Base-by-base conservation (phyloP, 2,329 filamentous ascomycete genomes). In the Harringtonia lauricola region DNA sequence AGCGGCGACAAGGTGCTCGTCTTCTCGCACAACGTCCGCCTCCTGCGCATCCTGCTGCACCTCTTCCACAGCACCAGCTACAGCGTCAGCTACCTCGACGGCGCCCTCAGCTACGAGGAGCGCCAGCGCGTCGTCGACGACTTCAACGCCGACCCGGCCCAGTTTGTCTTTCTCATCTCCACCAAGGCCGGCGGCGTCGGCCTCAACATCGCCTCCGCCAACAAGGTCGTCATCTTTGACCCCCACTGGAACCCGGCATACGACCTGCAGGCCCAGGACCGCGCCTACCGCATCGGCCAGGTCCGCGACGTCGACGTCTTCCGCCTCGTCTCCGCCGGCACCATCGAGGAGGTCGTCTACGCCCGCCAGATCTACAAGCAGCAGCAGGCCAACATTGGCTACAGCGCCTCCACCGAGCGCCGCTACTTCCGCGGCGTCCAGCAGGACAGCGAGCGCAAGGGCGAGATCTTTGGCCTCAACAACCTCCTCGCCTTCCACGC, bases 361-460 rank as follows among this genome's bases (percentile, higher is more conserved):
- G 92, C 90, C 0, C 76, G 92, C 8, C 92, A 98, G 56, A 92
- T 98, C 33, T 98, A 98, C 71, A 98, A 98, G 61, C 92, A 98
- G 58, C 92, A 98, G 56, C 92, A 96, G 64, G 90, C 92, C 22
- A 96, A 95, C 56, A 96, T 98, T 46, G 92, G 86, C 1, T 96
- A 98, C 62, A 94, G 82, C 29, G 92, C 92, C 0, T 94, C 86
- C 0, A 83, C 81, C 6, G 92, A 98, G 61, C 80, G 92, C 4
- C 79, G 92, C 2, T 98, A 98, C 61, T 98, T 98, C 67, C 88
- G 83, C 52, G 92, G 92, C 34, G 86, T 96, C 0, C 90, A 95
- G 62, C 83, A 94, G 49, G 78, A 86, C 51, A 78, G 77, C 21
- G 76, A 77, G 24, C 80, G 89, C 51, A 90, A 90, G 53, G 92